Base-by-base conservation (phyloP, 1,284 basidiomycete genomes). In the Serendipita sp. region DNA sequence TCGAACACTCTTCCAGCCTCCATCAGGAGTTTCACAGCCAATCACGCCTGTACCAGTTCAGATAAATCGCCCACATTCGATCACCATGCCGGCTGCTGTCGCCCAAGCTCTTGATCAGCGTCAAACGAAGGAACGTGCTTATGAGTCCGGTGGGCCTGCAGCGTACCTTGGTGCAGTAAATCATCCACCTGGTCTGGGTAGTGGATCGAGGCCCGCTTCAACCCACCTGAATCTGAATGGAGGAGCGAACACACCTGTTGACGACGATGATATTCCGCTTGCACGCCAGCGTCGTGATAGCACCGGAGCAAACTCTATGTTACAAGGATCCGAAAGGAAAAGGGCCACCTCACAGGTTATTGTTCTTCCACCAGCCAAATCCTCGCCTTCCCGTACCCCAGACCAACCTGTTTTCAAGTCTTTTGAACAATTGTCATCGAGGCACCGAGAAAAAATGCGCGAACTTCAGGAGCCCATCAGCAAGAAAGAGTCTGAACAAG, bases 381-480 rank as follows among this genome's bases (percentile, higher is more conserved):
- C 74, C 3, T 45, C 67, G 1, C 71, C 63, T 64, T 66, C 66
- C 65, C 69, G 66, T 62, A 68, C 72, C 49, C 30, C n/a, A 30
- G 47, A 26, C 5, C 44, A 45, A 50, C 50, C 62, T 30, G 22
- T 45, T 22, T 8, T 58, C 15, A 58, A 34, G n/a, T 88, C 88
- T 2, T 88, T 87, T 70, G 88, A 90, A 71, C 87, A 91, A 70
- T 76, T 91, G 50, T 83, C 82, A 61, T 87, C 88, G 68, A 78
- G 88, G n/a, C 88, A 91, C 68, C 80, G 85, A 63, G 83, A 88
- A 74, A 88, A 87, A 74, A 80, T 91, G 75, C 79, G 78, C 49
- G 82, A 82, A 70, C 70, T 91, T 68, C 88, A 91, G 72, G 82
- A 76, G 35, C 88, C 88, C 13, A 72, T 91, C 35, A 90, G 85